A percentile compares a stretch with the other conserved stretches of the same genome.
Evolutionary conservation across 495 filamentous ascomycete species (phyloP).

Genomic region (Penicillium ucsense): DNA sequence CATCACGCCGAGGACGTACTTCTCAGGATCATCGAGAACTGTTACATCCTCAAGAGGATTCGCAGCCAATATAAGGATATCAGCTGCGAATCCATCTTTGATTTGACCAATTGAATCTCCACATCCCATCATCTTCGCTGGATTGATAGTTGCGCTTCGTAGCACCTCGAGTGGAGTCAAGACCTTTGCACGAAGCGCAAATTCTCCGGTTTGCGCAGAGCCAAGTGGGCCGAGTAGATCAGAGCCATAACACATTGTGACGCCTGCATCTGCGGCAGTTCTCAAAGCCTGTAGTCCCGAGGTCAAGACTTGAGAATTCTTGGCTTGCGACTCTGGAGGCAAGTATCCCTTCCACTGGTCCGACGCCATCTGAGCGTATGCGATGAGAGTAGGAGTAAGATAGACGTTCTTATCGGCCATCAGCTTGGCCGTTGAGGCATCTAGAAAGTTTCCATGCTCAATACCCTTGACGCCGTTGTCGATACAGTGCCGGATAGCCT

Average conservation of each 20-base stretch:
- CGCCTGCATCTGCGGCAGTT: slow-evolving; percentile 36
- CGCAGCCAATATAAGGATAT: slow-evolving; percentile 31
- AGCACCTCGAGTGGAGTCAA: slow-evolving; percentile 34
- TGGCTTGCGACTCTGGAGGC: slow-evolving; percentile 27
- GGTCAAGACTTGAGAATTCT: slow-evolving; percentile 38
- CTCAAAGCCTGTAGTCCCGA: slow-evolving; percentile 35
- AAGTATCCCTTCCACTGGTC: slow-evolving; percentile 34
- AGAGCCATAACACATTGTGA: slow-evolving; percentile 46
- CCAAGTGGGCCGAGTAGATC: slow-evolving; percentile 42
- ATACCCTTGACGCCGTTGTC: slow-evolving; percentile 46
- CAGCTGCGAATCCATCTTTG: slow-evolving; percentile 29
- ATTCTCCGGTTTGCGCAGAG: slow-evolving; percentile 40
- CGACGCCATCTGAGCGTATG: slow-evolving; percentile 40
- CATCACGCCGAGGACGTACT: slow-evolving; percentile 37
- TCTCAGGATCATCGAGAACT: slow-evolving; percentile 36
- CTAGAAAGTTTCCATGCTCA: slow-evolving; percentile 48
- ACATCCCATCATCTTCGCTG: slow-evolving; percentile 36
- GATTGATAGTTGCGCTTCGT: slow-evolving; percentile 42
- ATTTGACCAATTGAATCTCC: slow-evolving; percentile 36
- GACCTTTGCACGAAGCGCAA: slow-evolving; percentile 33
- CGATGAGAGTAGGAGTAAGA: slow-evolving; percentile 44
- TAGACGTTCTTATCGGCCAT: slow-evolving; percentile 37
- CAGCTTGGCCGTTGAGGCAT: slow-evolving; percentile 36
- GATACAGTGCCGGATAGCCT: slow-evolving; percentile 42
- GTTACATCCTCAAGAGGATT: slow-evolving; percentile 45